Evolutionary conservation across 768 basidiomycete species (phyloP), one percentile per base, ranked within the genome.

Genomic region (Mycena venus): DNA sequence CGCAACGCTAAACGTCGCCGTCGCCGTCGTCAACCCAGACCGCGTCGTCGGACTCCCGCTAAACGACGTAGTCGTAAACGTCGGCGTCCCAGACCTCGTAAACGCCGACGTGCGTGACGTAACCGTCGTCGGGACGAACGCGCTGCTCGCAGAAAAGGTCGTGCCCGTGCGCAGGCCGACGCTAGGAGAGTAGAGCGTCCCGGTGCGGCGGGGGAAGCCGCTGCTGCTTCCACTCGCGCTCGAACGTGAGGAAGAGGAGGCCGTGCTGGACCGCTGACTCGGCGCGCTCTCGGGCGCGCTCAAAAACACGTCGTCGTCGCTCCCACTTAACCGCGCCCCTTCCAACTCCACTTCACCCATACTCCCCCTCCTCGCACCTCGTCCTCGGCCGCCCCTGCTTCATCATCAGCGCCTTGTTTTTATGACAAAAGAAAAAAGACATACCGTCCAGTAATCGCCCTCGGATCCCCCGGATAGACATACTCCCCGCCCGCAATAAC

Each of bases 401-500:
- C 17, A 55, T 19, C 29, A 15, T 55, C 53, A 55, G 29, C 49
- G 2, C 12, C 1, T 44, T n/a, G 6, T 15, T 6, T 29, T 3
- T 29, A 17, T 6, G 15, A 19, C 19, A 2, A 12, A 29, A 29
- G 23, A 55, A 17, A 27, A 25, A 51, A 29, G 15, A 55, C 53
- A 7, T 6, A 55, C 53, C 91, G 91, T 10, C 90, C 89, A 72
- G 21, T 23, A 17, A 96, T 96, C 17, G 91, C 91, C 10, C 95
- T 90, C 21, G 89, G 88, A 77, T 94, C 95, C 3, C 93, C 92
- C 9, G 90, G 91, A 79, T 95, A 94, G 8, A 94, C 83, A 74
- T 93, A 93, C 14, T 89, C 89, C 61, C 91, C 89, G 40, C 89
- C 88, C 10, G 89, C 89, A 29, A 95, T 91, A 10, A 90, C 93